Conservation (phyloP, 164 flowering plant species). For the Aristolochia contorta region DNA sequence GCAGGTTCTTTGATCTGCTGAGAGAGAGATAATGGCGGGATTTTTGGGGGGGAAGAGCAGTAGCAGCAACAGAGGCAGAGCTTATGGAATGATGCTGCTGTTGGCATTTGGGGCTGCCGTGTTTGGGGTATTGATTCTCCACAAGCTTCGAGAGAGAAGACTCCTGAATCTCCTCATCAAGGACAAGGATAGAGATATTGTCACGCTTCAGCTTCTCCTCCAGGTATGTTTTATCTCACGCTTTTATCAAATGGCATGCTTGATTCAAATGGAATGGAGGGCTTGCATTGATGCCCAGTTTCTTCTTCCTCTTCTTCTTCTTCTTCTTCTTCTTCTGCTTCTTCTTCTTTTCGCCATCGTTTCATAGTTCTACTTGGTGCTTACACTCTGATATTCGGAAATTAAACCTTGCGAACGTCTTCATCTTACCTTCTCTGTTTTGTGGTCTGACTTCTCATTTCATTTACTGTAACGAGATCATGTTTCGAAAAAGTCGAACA, state of each 20-base stretch:
- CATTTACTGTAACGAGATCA: no score
- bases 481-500: neutral
- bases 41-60: conserved; percentile 12
- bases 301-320: neutral
- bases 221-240: conserved; percentile 30
- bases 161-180: conserved; percentile 43
- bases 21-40: conserved; percentile 17
- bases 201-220: conserved; percentile 50
- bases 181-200: conserved; percentile 47
- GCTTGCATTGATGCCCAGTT: neutral
- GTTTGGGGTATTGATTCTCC: conserved; percentile 52
- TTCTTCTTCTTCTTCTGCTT: no score
- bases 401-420: no score
- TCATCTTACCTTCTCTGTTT: no score
- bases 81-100: conserved; percentile 48
- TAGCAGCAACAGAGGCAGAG: conserved; percentile 22
- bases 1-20: conserved; percentile 1
- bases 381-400: no score
- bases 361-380: neutral
- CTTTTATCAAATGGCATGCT: neutral
- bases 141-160: conserved; percentile 64
- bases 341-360: neutral
- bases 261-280: neutral
- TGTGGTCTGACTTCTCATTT: no score
- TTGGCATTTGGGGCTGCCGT: conserved; percentile 60